Evolutionary conservation across 1,139 yeast genomes (phyloP), one percentile per base, ranked within the genome.

Genomic region (Pichia sp.): DNA sequence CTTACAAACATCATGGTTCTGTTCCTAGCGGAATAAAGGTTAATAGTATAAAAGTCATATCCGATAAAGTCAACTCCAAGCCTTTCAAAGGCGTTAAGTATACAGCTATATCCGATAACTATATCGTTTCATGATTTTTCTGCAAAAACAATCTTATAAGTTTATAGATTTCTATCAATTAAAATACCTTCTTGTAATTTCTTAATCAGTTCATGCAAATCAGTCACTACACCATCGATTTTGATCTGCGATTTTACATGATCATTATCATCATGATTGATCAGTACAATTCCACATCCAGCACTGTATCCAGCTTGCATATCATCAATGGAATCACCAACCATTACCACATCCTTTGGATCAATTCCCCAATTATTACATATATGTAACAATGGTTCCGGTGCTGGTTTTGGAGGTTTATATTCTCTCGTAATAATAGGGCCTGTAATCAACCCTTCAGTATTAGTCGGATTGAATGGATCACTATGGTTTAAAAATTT

Each of bases 11-110:
- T 50, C 76, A 77, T 47, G 96, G 96, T 0, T 67, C 73, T 11
- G 69, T 85, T 1, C 84, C 94, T 1, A 82, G 94, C 58, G 91
- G 94, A 0, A 63, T 82, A 34, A 75, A 74, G 48, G 85, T 89
- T 1, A 80, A 76, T 19, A 69, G 79, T 21, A 63, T 89, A 42
- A 74, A 79, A 52, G 73, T 89, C 10, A 66, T 77, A 5, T 69
- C 71, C 48, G 89, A 91, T 0, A 89, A 91, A 0, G 52, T 76
- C 4, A 68, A 72, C 3, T 79, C 77, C 17, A 82, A 79, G 54
- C 95, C 95, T 0, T 91, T 79, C 67, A 91, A 89, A 59, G 97
- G 98, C 1, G 96, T 89, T 22, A 84, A 89, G 55, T 89, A 89
- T 56, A 64, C 74, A 11, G 79, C 96, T 5, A 64, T 64, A 40